A percentile compares a stretch with the other conserved stretches of the same genome.
Conservation (phyloP, 495 filamentous ascomycete species). For the Cryomyces minteri region DNA sequence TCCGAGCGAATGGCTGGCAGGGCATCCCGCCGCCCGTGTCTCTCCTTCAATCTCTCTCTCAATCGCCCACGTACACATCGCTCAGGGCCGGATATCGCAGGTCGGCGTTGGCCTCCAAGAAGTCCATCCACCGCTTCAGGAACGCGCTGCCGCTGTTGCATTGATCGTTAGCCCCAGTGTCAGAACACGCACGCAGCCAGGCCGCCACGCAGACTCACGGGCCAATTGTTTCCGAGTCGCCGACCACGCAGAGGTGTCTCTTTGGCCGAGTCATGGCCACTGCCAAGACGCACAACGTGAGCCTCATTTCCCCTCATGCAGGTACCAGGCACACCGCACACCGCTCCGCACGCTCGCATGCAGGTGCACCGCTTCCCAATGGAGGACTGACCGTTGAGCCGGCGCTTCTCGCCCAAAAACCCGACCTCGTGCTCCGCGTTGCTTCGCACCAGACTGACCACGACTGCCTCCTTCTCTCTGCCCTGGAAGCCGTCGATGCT, state of each 20-base stretch:
- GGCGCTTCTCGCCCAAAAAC: constrained; percentile 81
- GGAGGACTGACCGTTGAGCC: constrained; percentile 59
- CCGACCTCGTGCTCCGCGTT: constrained; percentile 77
- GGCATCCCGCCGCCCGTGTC: no score
- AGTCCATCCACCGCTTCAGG: constrained; percentile 77
- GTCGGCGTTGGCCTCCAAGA: constrained; percentile 69
- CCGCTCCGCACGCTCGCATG: constrained; percentile 4
- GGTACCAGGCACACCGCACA: not conserved
- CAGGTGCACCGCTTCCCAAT: not conserved
- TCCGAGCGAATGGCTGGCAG: no score
- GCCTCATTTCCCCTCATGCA: not conserved
- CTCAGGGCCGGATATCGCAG: constrained; percentile 58
- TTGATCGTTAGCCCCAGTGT: not conserved
- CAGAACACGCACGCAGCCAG: no score
- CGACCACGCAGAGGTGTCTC: constrained; percentile 76
- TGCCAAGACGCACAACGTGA: constrained; percentile 11
- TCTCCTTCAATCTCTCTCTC: no score
- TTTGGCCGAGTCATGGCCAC: constrained; percentile 93
- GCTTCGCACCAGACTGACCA: constrained; percentile 80
- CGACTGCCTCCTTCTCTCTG: constrained; percentile 87
- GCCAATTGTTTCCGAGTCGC: constrained; percentile 82
- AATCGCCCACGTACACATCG: no score
- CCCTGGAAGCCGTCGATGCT: constrained; percentile 97
- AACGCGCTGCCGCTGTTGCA: constrained; percentile 52
- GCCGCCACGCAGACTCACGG: constrained; percentile 32